Conservation (phyloP, 2,329 filamentous ascomycete species). For the Venturia oleaginea region DNA sequence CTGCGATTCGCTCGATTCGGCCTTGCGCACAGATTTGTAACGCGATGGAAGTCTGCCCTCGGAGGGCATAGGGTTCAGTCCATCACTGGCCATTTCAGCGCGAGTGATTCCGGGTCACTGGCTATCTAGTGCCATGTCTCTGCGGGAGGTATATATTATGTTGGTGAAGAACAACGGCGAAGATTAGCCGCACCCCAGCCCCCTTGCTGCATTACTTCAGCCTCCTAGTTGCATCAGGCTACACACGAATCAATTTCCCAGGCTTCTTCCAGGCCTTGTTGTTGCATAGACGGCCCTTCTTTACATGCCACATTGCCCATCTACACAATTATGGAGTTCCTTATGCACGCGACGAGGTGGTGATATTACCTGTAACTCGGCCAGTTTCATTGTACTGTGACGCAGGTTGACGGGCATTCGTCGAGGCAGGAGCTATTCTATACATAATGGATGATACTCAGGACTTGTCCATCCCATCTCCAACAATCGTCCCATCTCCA, state of each 20-base stretch:
- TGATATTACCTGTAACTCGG: neutral
- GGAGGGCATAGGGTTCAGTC: neutral
- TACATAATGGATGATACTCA: neutral
- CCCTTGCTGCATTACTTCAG: neutral
- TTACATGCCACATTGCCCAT: neutral
- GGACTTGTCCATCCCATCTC: neutral
- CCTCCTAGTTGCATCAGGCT: neutral
- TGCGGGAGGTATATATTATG: neutral
- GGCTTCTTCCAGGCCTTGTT: neutral
- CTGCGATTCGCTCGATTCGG: slow-evolving; percentile 24
- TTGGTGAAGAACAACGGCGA: neutral
- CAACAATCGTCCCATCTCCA: neutral
- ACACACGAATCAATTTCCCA: neutral
- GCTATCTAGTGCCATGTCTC: neutral
- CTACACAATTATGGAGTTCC: neutral
- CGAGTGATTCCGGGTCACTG: neutral
- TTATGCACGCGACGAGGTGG: neutral
- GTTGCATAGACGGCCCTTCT: no score
- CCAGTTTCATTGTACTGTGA: neutral
- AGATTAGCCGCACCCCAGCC: no score
- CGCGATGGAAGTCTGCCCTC: neutral
- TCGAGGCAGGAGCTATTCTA: neutral
- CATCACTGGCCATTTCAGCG: neutral
- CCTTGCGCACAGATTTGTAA: slow-evolving; percentile 49
- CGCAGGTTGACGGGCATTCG: neutral